Base-by-base conservation (phyloP, 305 asterid genomes). In the Ilex paraguariensis region DNA sequence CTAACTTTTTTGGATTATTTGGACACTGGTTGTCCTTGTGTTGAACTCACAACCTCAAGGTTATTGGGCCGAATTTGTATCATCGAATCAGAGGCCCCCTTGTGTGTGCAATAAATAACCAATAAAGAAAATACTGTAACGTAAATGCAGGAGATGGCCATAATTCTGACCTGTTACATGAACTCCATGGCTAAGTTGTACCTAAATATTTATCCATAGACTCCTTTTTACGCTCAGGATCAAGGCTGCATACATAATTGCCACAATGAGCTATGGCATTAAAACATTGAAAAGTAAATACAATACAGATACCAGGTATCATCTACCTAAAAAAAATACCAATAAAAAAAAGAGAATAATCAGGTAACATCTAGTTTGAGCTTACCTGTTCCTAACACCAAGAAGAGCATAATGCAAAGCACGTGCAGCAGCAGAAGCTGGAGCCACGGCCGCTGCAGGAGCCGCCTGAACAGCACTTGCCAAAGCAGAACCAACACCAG, bases 391-490 rank as follows among this genome's bases (percentile, higher is more conserved):
- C 71, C 98, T 82, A 74, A 88, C 75, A 61, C 99, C 99, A 74
- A 94, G 86, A 81, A 94, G 82, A 70, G 98, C 88, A 74, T 77
- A 91, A 74, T 88, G 95, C 67, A 87, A 54, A 39, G 99, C 99
- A 51, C 88, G 90, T 65, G 80, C 96, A 71, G 95, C 73, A 68
- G 95, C 98, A 75, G 98, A 77, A 76, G 95, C 96, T 16, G 98
- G 99, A 79, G 99, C 96, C 53, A 94, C 72, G 31, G 95, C 99
- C 66, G 99, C 99, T 44, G 84, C 94, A 63, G 99, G 99, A 73
- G 91, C 88, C 73, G 87, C 91, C 83, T 84, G 89, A 76, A 82
- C 88, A 50, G 87, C 98, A 56, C 87, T 81, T 33, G 79, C 88
- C 76, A 94, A 77, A 79, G 95, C 91, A 61, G 96, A 79, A 14